These are phyloP conservation scores for Populus nigra DNA, from an alignment of 345 rosid genomes.

Conservation along the genomic window DNA sequence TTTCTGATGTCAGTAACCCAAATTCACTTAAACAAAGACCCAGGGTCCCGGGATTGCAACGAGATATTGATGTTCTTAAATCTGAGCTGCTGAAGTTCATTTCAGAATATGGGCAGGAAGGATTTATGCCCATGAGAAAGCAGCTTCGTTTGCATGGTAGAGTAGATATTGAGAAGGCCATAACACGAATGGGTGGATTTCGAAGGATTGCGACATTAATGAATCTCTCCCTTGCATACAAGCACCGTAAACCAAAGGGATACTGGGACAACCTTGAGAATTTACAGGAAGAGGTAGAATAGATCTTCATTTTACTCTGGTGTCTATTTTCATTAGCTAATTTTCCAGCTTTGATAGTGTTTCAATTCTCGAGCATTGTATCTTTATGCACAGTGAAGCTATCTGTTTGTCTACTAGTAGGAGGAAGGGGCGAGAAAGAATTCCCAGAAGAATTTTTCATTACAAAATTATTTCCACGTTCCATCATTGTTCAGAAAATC, in stretches of 20 bases:
- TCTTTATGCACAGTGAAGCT: neutral
- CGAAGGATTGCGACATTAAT: slow-evolving; percentile 73
- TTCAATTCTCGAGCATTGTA: neutral
- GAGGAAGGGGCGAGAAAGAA: neutral
- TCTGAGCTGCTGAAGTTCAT: slow-evolving; percentile 80
- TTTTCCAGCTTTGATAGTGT: neutral
- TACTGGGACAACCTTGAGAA: slow-evolving; percentile 94
- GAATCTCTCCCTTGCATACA: slow-evolving; percentile 91
- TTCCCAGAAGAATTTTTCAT: neutral
- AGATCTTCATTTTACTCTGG: neutral
- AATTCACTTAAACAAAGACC: slow-evolving; percentile 54
- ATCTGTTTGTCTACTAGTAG: neutral
- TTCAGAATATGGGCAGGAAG: slow-evolving; percentile 84
- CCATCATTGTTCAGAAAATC: neutral
- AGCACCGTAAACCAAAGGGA: slow-evolving; percentile 92
- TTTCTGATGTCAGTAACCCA: slow-evolving; percentile 15
- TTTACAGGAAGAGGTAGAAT: slow-evolving; percentile 79
- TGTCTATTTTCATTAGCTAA: neutral
- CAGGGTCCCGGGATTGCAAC: slow-evolving; percentile 83
- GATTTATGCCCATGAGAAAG: slow-evolving; percentile 99
- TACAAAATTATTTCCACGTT: neutral
- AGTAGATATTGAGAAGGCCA: slow-evolving; percentile 93
- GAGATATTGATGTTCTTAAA: slow-evolving; percentile 72
- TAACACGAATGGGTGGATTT: slow-evolving; percentile 90
- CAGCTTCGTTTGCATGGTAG: slow-evolving; percentile 88